phyloP scores from a whole-genome alignment of 768 basidiomycete genomes.

The Termitomyces sp. region DNA sequence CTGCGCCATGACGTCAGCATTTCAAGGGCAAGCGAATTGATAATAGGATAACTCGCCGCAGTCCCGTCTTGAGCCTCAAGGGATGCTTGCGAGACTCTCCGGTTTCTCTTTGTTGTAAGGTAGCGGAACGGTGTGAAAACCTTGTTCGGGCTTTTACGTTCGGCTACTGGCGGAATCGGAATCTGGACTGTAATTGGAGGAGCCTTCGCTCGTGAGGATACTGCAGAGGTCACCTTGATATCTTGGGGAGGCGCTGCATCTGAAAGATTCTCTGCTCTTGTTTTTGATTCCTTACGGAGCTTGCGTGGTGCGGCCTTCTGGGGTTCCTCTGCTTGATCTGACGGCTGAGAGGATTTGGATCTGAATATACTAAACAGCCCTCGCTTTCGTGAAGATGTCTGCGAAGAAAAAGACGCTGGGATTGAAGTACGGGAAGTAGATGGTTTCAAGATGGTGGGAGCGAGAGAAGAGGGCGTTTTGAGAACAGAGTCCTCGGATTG shows the following conservation, averaged over 20 bases:
- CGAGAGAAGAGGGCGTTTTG: slow-evolving; percentile 65
- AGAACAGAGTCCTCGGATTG: slow-evolving; percentile 52
- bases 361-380: slow-evolving; percentile 37
- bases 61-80: slow-evolving; percentile 80
- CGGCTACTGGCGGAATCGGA: slow-evolving; percentile 28
- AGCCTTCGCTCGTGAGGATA: slow-evolving; percentile 13
- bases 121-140: slow-evolving; percentile 66
- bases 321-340: slow-evolving; percentile 23
- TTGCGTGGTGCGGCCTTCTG: slow-evolving; percentile 11
- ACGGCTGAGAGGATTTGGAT: slow-evolving; percentile 22
- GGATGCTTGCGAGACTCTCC: slow-evolving; percentile 71
- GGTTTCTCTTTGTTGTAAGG: slow-evolving; percentile 53
- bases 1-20: slow-evolving; percentile 31
- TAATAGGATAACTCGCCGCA: slow-evolving; percentile 49
- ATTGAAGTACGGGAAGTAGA: slow-evolving; percentile 39
- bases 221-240: slow-evolving; percentile 11
- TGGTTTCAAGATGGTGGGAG: slow-evolving; percentile 45
- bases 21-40: slow-evolving; percentile 8
- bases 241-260: not conserved
- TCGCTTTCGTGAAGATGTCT: slow-evolving; percentile 37
- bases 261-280: slow-evolving; percentile 1
- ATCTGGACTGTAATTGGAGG: slow-evolving; percentile 28
- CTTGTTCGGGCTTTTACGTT: slow-evolving; percentile 40
- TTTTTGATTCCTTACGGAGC: slow-evolving; percentile 21
- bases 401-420: slow-evolving; percentile 36